phyloP scores from a whole-genome alignment of 257 asterid species.

The Prunella vulgaris region DNA sequence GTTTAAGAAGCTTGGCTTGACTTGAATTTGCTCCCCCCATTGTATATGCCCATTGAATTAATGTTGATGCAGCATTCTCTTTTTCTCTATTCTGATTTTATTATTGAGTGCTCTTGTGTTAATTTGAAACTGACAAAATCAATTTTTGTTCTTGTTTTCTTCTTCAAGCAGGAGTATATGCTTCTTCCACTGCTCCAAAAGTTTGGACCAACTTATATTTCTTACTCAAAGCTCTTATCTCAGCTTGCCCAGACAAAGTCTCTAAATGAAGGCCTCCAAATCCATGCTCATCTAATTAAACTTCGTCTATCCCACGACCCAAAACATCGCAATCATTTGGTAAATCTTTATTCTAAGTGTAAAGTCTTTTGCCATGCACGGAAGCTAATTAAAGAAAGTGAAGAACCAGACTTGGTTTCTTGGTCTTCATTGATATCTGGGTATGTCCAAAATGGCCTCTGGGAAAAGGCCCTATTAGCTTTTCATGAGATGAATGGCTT shows the following conservation, averaged over 20 bases:
- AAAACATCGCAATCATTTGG: constrained; percentile 46
- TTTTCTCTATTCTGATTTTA: not conserved
- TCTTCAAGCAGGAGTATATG: constrained; percentile 26
- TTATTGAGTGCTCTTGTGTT: not conserved
- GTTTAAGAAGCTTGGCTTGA: not conserved
- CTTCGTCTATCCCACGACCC: constrained; percentile 35
- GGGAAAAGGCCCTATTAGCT: constrained; percentile 49
- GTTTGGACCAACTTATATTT: constrained; percentile 25
- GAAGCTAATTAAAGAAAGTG: constrained; percentile 53
- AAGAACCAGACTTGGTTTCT: constrained; percentile 59
- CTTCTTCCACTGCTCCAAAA: constrained; percentile 20
- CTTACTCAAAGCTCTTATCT: constrained; percentile 53
- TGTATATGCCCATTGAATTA: not conserved
- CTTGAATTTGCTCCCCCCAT: not conserved
- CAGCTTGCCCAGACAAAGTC: constrained; percentile 45
- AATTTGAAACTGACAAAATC: not conserved
- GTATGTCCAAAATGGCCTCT: constrained; percentile 55
- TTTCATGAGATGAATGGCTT: constrained; percentile 50
- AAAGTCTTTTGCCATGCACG: constrained; percentile 41
- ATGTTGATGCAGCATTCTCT: not conserved
- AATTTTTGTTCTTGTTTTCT: not conserved
- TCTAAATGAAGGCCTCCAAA: constrained; percentile 44
- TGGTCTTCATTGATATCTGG: constrained; percentile 85
- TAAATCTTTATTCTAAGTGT: constrained; percentile 57
- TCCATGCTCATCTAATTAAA: constrained; percentile 57